A percentile compares a stretch with the other conserved stretches of the same genome.
phyloP scores from a whole-genome alignment of 2,329 filamentous ascomycete genomes.

The Lojkania enalia region DNA sequence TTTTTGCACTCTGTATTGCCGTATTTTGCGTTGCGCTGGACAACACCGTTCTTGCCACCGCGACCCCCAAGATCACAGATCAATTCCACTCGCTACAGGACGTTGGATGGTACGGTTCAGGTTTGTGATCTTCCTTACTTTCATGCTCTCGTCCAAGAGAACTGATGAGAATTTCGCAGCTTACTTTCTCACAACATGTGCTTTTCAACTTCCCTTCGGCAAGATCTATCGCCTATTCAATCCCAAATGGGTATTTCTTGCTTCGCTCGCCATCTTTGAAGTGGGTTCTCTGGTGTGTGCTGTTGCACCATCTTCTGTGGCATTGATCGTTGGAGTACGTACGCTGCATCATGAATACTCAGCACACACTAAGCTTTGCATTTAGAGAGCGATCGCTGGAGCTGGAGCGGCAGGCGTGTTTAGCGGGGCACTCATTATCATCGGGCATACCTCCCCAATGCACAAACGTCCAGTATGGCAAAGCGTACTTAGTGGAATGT shows the following conservation, averaged over 20 bases:
- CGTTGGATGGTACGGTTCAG: slow-evolving; percentile 17
- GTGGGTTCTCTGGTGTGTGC: slow-evolving; percentile 13
- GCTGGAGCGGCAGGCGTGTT: slow-evolving; percentile 12
- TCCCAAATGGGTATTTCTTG: slow-evolving; percentile 38
- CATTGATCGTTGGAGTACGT: slow-evolving; percentile 11
- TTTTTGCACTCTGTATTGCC: slow-evolving; percentile 5
- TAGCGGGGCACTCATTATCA: slow-evolving; percentile 8
- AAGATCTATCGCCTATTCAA: slow-evolving; percentile 39
- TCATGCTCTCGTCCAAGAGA: no score
- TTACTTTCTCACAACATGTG: slow-evolving; percentile 2
- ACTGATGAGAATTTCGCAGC: no score
- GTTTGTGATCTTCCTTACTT: no score
- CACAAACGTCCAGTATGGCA: slow-evolving; percentile 43
- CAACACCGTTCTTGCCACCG: slow-evolving; percentile 22
- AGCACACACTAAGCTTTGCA: background rate
- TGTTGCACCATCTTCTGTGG: slow-evolving; percentile 10
- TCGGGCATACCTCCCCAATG: slow-evolving; percentile 21
- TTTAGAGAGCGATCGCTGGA: slow-evolving; percentile 21
- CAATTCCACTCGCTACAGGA: slow-evolving; percentile 16
- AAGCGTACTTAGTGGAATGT: slow-evolving; percentile 32
- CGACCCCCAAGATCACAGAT: slow-evolving; percentile 17
- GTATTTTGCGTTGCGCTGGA: slow-evolving; percentile 29
- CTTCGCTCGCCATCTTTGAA: slow-evolving; percentile 19
- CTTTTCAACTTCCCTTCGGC: slow-evolving; percentile 1
- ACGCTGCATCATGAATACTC: background rate